Evolutionary conservation across 805 yeast genomes (phyloP).

Genomic region (Lipomyces japonicus): DNA sequence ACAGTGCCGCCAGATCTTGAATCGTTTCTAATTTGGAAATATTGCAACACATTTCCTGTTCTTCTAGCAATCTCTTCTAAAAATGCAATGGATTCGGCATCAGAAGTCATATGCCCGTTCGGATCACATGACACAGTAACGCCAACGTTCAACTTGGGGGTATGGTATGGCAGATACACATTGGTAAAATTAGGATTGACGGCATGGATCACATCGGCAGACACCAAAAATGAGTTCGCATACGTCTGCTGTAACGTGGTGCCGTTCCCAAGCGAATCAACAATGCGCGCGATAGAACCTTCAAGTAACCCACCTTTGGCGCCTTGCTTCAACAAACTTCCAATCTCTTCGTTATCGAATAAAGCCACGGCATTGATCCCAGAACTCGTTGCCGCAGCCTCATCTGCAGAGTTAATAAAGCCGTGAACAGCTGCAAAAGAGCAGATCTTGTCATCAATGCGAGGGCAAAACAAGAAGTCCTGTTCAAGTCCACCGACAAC

Average conservation of each 20-base stretch:
- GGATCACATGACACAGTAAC: constrained; percentile 68
- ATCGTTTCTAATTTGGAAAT: constrained; percentile 80
- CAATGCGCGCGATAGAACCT: constrained; percentile 52
- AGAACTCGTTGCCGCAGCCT: constrained; percentile 34
- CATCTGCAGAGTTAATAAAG: constrained; percentile 46
- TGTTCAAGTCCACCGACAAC: constrained; percentile 69
- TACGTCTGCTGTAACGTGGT: constrained; percentile 32
- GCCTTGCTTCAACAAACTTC: constrained; percentile 76
- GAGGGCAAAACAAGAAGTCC: constrained; percentile 76
- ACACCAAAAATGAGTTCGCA: constrained; percentile 73
- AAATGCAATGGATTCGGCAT: constrained; percentile 65
- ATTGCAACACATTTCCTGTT: constrained; percentile 66
- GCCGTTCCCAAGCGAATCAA: constrained; percentile 34
- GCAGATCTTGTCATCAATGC: constrained; percentile 81
- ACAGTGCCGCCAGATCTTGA: constrained; percentile 85
- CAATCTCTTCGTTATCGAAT: constrained; percentile 80
- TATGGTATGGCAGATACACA: constrained; percentile 71
- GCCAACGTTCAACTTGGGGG: constrained; percentile 77
- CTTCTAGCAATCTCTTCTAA: constrained; percentile 63
- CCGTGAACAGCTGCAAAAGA: constrained; percentile 67
- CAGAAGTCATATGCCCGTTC: constrained; percentile 81
- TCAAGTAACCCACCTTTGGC: constrained; percentile 75
- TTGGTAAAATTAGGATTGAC: constrained; percentile 61
- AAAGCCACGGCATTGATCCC: constrained; percentile 54
- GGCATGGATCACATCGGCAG: constrained; percentile 83